phyloP scores from a whole-genome alignment of 352 stramenopile genomes.

The Blastocystis sp. region DNA sequence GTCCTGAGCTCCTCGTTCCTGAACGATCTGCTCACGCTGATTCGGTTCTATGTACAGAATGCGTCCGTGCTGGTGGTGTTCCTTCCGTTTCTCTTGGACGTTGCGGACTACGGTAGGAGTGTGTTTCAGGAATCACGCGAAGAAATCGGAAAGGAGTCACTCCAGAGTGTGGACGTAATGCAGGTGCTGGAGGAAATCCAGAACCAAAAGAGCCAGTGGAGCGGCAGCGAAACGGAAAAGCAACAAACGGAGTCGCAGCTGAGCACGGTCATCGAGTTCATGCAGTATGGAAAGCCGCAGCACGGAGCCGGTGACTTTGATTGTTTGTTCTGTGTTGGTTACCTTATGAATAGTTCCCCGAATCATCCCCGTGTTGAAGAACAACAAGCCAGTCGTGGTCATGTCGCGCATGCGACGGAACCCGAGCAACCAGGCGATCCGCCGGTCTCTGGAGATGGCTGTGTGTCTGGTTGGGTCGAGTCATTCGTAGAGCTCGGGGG shows the following conservation, averaged over 20 bases:
- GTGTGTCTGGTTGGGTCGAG: neutral
- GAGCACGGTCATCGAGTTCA: neutral
- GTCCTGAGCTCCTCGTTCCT: neutral
- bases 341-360: neutral
- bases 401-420: neutral
- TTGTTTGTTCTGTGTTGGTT: neutral
- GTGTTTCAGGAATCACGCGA: neutral
- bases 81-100: neutral
- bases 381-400: neutral
- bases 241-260: neutral
- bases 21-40: neutral
- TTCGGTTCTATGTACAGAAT: neutral
- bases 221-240: neutral
- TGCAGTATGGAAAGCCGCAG: neutral
- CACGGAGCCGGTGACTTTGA: neutral
- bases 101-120: conserved; percentile 10
- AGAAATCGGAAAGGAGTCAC: conserved; percentile 16
- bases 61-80: neutral
- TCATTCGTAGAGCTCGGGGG: neutral
- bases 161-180: neutral
- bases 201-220: neutral
- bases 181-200: neutral
- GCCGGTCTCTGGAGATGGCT: neutral
- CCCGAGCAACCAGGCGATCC: neutral
- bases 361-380: neutral